Conservation (phyloP, 495 filamentous ascomycete species). For the Chlorociboria aeruginascens region DNA sequence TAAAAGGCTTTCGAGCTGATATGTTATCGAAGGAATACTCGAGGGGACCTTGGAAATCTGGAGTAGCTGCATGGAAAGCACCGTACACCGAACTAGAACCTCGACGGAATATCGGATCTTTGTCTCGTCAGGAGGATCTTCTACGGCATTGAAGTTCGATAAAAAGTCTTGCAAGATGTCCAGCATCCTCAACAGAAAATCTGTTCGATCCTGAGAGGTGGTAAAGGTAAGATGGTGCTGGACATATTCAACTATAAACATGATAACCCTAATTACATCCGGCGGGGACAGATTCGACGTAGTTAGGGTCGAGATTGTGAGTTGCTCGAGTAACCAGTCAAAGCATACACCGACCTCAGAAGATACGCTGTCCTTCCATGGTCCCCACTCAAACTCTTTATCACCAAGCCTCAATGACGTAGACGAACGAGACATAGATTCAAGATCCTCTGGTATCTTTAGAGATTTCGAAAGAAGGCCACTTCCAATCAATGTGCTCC, state of each 20-base stretch:
- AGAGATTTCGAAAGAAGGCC: constrained; percentile 48
- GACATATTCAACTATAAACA: constrained; percentile 22
- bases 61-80: constrained; percentile 22
- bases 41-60: constrained; percentile 23
- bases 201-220: constrained; percentile 18
- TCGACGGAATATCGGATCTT: constrained; percentile 15
- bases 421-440: constrained; percentile 17
- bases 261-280: constrained; percentile 18
- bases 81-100: constrained; percentile 17
- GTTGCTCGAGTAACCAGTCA: constrained; percentile 39
- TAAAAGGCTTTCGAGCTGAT: constrained; percentile 29
- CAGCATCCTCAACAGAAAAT: constrained; percentile 31
- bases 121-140: background rate
- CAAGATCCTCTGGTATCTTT: constrained; percentile 18
- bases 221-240: constrained; percentile 24
- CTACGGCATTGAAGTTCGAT: background rate
- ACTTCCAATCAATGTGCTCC: constrained; percentile 63
- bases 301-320: constrained; percentile 11
- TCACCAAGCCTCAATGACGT: constrained; percentile 34
- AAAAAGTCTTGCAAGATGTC: constrained; percentile 27
- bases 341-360: constrained; percentile 52
- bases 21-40: constrained; percentile 20
- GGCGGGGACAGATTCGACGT: background rate
- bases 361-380: constrained; percentile 57
- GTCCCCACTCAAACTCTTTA: constrained; percentile 46